Evolutionary conservation across 345 rosid species (phyloP).

Genomic region (Brassica carinata): DNA sequence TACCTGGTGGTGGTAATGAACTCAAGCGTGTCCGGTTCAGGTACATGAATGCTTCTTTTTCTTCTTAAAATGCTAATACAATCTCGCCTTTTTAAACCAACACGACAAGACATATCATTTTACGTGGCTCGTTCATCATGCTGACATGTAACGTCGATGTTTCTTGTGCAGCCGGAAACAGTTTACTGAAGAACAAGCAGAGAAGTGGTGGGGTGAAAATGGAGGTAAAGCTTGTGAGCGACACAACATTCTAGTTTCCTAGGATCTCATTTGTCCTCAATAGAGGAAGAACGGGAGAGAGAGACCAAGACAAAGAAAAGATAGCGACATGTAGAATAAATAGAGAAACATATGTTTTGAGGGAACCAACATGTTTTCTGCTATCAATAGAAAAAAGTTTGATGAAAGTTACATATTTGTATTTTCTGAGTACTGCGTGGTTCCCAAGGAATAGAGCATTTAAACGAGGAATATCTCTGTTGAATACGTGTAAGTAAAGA

Average conservation of each 20-base stretch:
- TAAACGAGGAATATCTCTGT: background rate
- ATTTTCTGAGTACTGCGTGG: background rate
- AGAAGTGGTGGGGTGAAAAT: conserved; percentile 92
- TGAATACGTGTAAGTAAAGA: background rate
- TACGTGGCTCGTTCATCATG: background rate
- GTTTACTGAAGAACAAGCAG: conserved; percentile 75
- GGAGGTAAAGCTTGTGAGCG: conserved; percentile 63
- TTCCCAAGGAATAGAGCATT: background rate
- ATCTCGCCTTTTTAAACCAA: background rate
- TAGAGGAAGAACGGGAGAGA: background rate
- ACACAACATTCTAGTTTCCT: conserved; percentile 46
- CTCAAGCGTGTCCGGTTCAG: conserved; percentile 88
- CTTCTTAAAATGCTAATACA: background rate
- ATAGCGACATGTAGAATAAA: conserved; percentile 23
- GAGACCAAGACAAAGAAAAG: conserved; percentile 7
- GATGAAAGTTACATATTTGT: conserved; percentile 3
- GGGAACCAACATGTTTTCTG: conserved; percentile 18
- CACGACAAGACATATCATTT: background rate
- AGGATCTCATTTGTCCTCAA: conserved; percentile 8
- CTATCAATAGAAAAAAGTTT: conserved; percentile 3
- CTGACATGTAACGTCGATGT: background rate
- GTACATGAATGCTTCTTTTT: conserved; percentile 40
- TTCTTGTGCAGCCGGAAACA: conserved; percentile 62
- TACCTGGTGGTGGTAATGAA: conserved; percentile 71
- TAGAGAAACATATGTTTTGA: conserved; percentile 14